phyloP scores from a whole-genome alignment of 179 eudicot genomes.

The Silene vulgaris region DNA sequence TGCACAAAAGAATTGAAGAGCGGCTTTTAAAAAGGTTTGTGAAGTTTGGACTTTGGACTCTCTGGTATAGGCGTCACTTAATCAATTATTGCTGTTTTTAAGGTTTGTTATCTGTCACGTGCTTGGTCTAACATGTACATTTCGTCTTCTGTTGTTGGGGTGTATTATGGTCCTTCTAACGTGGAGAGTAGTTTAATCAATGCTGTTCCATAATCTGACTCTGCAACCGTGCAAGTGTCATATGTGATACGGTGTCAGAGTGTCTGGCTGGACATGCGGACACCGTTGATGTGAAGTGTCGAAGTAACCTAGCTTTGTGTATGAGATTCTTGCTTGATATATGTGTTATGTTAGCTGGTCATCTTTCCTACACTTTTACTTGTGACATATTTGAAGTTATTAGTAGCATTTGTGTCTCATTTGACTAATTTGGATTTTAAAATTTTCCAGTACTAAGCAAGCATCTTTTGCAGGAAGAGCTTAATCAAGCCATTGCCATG shows the following conservation, averaged over 20 bases:
- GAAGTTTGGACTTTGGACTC: not conserved
- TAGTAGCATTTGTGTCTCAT: slow-evolving; percentile 16
- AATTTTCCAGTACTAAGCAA: slow-evolving; percentile 8
- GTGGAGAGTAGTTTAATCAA: not conserved
- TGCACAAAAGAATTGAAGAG: not conserved
- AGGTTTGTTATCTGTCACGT: not conserved
- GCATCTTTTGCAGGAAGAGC: slow-evolving; percentile 53
- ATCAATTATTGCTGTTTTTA: not conserved
- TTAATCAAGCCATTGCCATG: slow-evolving; percentile 96
- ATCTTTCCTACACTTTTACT: not conserved
- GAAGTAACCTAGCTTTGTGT: not conserved
- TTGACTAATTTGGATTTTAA: slow-evolving; percentile 6
- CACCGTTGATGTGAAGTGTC: not conserved
- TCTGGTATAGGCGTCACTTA: not conserved
- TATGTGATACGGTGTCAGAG: not conserved
- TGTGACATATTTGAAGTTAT: slow-evolving; percentile 44
- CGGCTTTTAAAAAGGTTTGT: not conserved
- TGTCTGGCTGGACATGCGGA: not conserved
- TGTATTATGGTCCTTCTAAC: not conserved
- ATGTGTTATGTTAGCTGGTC: not conserved
- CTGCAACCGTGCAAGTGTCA: not conserved
- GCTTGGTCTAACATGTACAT: slow-evolving; percentile 1
- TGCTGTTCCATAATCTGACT: not conserved
- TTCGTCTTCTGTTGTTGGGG: not conserved
- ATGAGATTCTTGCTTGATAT: not conserved